A percentile compares a stretch with the other conserved stretches of the same genome.
Conservation (phyloP, 1,139 yeast genomes). For the Geotrichum phurueaensis region DNA sequence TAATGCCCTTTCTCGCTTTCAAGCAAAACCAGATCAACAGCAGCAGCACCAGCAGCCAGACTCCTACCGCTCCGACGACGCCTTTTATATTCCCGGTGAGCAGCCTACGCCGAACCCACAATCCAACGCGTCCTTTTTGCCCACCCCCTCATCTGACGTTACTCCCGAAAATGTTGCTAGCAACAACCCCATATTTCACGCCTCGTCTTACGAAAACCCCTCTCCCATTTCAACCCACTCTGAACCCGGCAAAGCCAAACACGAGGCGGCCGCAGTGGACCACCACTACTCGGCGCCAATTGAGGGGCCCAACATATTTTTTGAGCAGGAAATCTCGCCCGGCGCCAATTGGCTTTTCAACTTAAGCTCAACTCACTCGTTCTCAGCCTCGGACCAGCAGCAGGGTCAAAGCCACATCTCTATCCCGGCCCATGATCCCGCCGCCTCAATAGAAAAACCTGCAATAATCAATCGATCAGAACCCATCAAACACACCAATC, state of each 20-base stretch:
- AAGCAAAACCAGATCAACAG: neutral
- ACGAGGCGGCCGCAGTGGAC: neutral
- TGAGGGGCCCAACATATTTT: conserved; percentile 1
- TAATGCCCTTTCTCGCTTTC: conserved; percentile 7
- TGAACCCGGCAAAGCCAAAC: neutral
- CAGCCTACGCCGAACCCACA: neutral
- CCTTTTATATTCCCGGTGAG: neutral
- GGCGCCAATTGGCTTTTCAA: conserved; percentile 5
- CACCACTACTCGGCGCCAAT: neutral
- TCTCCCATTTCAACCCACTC: neutral
- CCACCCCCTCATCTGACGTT: neutral
- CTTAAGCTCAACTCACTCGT: neutral
- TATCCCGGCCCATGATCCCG: neutral
- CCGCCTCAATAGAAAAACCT: conserved; percentile 1
- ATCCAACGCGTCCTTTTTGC: neutral
- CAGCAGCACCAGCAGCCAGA: neutral
- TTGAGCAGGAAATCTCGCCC: conserved; percentile 8
- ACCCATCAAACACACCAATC: neutral
- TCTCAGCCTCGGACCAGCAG: conserved; percentile 2
- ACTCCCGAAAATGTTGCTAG: conserved; percentile 1
- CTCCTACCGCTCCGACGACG: neutral
- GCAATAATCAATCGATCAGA: neutral
- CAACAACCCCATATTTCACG: neutral
- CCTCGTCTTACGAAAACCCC: neutral
- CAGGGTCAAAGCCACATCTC: neutral